Evolutionary conservation across 768 basidiomycete genomes (phyloP), one percentile per base, ranked within the genome.

Genomic region (Rhodotorula kratochvilovae): DNA sequence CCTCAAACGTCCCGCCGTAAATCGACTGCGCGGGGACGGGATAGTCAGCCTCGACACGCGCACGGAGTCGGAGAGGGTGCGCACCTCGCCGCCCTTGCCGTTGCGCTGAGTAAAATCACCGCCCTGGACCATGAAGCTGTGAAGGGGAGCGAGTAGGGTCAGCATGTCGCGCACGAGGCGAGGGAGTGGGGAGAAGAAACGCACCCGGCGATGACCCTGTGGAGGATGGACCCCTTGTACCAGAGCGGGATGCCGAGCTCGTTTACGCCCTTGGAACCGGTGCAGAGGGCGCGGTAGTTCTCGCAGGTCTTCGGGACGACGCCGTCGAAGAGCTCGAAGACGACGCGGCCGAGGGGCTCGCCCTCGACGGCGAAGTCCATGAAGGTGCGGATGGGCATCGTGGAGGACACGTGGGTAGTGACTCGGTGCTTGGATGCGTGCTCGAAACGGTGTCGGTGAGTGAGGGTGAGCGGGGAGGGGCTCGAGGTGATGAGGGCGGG

Each of bases 261-360:
- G 0, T 90, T 90, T 13, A 88, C 76, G 10, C 92, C 92, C 77
- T 86, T 87, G 79, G 92, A 90, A 16, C 92, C 92, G 2, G 91
- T 94, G 79, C 90, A 91, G 63, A 95, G 82, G 6, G 87, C 86
- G 55, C 92, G 86, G 79, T 94, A 94, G 81, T 93, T 92, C 84
- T 92, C 89, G 69, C 82, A 83, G 19, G 90, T 89, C 81, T 88
- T 87, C 7, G 91, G 91, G 4, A 85, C 86, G 15, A 83, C 81
- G 78, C 91, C 88, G 71, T 81, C 86, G 82, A 85, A 91, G 19
- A 94, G 82, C 79, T 93, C 91, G 63, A 81, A 82, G 11, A 81
- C 79, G 71, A 82, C 77, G 23, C 75, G 42, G 13, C 75, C 75
- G 3, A 76, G 50, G 0, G 63, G 66, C 58, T 71, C 56, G 45